phyloP scores from a whole-genome alignment of 2,329 filamentous ascomycete genomes.

The Phoma herbarum region DNA sequence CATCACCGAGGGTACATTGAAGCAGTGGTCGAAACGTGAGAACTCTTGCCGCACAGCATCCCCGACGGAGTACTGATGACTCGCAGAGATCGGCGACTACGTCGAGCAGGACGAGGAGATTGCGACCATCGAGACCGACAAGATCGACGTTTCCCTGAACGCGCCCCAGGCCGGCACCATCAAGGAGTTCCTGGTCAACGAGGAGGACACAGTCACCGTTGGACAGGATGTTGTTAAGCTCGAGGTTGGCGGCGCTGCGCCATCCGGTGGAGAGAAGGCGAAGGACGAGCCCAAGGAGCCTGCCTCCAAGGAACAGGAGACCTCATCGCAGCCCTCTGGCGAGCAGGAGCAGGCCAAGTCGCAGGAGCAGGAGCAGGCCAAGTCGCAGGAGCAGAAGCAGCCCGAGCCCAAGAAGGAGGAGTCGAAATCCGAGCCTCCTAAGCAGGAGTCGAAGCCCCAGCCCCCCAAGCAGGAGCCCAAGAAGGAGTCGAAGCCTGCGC shows the following conservation, averaged over 20 bases:
- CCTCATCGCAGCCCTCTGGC: constrained; percentile 63
- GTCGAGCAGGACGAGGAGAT: constrained; percentile 98
- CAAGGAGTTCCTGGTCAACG: constrained; percentile 88
- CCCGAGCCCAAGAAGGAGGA: constrained; percentile 49
- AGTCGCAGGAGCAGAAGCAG: constrained; percentile 50
- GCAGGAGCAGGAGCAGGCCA: constrained; percentile 51
- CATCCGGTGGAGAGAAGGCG: constrained; percentile 61
- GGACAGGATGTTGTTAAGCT: constrained; percentile 90
- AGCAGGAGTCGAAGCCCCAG: constrained; percentile 47
- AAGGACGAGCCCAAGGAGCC: constrained; percentile 68
- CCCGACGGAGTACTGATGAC: constrained; percentile 20
- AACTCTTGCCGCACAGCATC: not conserved
- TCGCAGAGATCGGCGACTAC: constrained; percentile 81
- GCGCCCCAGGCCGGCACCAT: constrained; percentile 89
- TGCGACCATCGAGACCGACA: constrained; percentile 98
- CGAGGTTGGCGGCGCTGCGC: constrained; percentile 70
- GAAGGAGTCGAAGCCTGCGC: constrained; percentile 42
- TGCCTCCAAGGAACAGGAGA: constrained; percentile 65
- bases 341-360: constrained; percentile 57
- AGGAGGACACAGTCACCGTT: constrained; percentile 94
- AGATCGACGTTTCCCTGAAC: constrained; percentile 98
- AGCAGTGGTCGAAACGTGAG: constrained; percentile 87
- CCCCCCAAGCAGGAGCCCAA: constrained; percentile 26
- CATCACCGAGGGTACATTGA: constrained; percentile 95
- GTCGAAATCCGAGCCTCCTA: constrained; percentile 49